A percentile compares a stretch with the other conserved stretches of the same genome.
Evolutionary conservation across 2,329 filamentous ascomycete genomes (phyloP).

Genomic region (Metarhizium guizhouense): DNA sequence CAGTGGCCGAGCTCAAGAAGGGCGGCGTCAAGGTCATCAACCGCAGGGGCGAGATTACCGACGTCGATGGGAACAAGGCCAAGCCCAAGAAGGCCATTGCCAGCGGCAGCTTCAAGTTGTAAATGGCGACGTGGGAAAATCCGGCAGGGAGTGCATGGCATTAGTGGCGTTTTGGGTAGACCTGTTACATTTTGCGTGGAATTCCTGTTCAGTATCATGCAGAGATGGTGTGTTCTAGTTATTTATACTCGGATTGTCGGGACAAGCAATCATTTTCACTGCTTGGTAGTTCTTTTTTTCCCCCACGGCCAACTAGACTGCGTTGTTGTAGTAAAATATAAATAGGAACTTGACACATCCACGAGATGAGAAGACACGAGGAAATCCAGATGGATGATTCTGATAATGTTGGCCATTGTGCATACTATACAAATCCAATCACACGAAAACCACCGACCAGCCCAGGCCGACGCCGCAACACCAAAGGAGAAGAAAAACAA

Average conservation of each 20-base stretch:
- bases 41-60: constrained; percentile 75
- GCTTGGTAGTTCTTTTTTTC: too few species aligned
- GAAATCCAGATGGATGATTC: too few species aligned
- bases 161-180: neutral
- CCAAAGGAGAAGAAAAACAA: neutral
- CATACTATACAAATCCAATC: neutral
- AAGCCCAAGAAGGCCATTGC: constrained; percentile 40
- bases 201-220: neutral
- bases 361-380: too few species aligned
- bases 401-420: too few species aligned
- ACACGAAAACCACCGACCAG: neutral
- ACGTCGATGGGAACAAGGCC: constrained; percentile 74
- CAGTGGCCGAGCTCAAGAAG: constrained; percentile 65
- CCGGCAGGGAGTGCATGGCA: neutral
- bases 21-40: constrained; percentile 89
- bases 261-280: too few species aligned
- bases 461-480: neutral
- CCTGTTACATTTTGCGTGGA: neutral
- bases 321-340: too few species aligned
- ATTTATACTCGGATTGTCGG: neutral
- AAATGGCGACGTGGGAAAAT: constrained; percentile 9
- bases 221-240: neutral
- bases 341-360: too few species aligned
- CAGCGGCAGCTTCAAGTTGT: constrained; percentile 56
- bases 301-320: too few species aligned